A percentile compares a stretch with the other conserved stretches of the same genome.
phyloP scores from a whole-genome alignment of 345 rosid genomes.

The Salix arbutifolia region DNA sequence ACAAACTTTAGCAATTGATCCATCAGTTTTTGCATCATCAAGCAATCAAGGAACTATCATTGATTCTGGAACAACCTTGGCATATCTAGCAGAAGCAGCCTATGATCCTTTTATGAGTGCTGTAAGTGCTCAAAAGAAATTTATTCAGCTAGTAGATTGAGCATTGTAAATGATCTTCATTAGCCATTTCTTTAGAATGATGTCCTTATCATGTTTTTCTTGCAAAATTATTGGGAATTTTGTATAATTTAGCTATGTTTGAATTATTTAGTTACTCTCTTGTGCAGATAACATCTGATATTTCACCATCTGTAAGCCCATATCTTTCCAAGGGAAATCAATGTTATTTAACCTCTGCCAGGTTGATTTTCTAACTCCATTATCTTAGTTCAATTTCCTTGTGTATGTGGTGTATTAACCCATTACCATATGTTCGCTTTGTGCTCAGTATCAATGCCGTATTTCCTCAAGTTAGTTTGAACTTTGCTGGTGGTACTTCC shows the following conservation, averaged over 20 bases:
- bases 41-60: slow-evolving; percentile 75
- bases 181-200: not conserved
- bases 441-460: slow-evolving; percentile 47
- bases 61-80: slow-evolving; percentile 95
- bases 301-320: slow-evolving; percentile 54
- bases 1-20: slow-evolving; percentile 54
- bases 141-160: not conserved
- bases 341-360: slow-evolving; percentile 60
- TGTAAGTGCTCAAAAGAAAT: slow-evolving; percentile 44
- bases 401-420: slow-evolving; percentile 1
- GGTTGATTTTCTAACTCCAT: slow-evolving; percentile 41
- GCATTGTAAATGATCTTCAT: not conserved
- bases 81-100: slow-evolving; percentile 81
- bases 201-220: not conserved
- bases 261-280: slow-evolving; percentile 1
- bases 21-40: slow-evolving; percentile 71
- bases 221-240: not conserved
- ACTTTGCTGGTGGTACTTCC: slow-evolving; percentile 87
- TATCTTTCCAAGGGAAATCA: slow-evolving; percentile 54
- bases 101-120: slow-evolving; percentile 63
- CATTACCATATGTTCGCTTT: slow-evolving; percentile 13
- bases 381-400: not conserved
- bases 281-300: slow-evolving; percentile 61
- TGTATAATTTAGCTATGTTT: not conserved
- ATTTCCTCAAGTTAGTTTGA: slow-evolving; percentile 88